Evolutionary conservation across 1,284 basidiomycete genomes (phyloP).

Genomic region (Trametes sp.): DNA sequence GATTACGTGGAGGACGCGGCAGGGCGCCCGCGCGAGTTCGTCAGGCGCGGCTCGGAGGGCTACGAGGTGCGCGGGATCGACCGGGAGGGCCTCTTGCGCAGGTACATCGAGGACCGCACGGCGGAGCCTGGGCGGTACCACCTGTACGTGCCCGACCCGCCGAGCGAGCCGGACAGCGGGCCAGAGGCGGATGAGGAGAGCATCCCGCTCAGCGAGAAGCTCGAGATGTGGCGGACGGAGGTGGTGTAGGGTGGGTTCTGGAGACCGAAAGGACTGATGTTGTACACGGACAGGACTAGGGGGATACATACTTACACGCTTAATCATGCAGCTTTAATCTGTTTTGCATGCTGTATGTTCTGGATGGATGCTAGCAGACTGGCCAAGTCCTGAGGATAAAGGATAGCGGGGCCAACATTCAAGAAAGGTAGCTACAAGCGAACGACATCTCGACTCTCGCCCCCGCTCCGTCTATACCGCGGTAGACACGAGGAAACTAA

Average conservation of each 20-base stretch:
- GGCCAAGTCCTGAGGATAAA: no score
- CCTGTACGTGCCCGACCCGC: constrained; percentile 64
- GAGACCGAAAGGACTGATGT: no score
- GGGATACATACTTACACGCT: no score
- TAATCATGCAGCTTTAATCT: no score
- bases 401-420: no score
- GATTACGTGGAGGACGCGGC: constrained; percentile 38
- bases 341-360: no score
- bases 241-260: neutral
- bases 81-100: constrained; percentile 65
- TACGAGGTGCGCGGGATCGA: constrained; percentile 70
- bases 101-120: constrained; percentile 61
- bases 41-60: constrained; percentile 81
- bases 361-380: no score
- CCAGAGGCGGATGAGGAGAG: constrained; percentile 40
- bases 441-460: no score
- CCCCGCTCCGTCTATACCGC: no score
- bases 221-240: constrained; percentile 27
- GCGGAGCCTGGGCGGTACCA: constrained; percentile 65
- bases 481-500: no score
- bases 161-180: constrained; percentile 41
- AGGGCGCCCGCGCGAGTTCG: constrained; percentile 34
- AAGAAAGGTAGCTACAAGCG: no score
- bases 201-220: constrained; percentile 38
- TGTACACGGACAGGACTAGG: no score